A percentile compares a stretch with the other conserved stretches of the same genome.
Evolutionary conservation across 805 yeast genomes (phyloP).

Genomic region (Cyberlindnera bimundalis): DNA sequence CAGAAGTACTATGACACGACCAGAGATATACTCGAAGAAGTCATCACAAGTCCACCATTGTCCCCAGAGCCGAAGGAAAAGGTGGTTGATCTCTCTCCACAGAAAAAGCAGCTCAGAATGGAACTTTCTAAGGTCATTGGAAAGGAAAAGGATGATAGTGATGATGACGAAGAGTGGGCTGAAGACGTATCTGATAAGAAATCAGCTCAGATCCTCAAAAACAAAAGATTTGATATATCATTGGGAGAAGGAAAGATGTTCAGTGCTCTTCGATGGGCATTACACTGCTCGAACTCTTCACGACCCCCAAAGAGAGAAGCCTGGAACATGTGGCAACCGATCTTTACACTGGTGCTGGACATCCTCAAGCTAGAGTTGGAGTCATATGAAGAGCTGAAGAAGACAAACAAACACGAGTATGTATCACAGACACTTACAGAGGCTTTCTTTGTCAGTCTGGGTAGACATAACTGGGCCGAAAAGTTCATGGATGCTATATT

Average conservation of each 20-base stretch:
- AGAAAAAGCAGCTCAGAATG: constrained; percentile 18
- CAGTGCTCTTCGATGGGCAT: constrained; percentile 30
- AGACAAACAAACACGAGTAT: neutral
- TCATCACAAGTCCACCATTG: neutral
- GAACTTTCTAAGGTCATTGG: constrained; percentile 4
- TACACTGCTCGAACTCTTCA: constrained; percentile 26
- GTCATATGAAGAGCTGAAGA: constrained; percentile 1
- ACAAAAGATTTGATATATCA: constrained; percentile 26
- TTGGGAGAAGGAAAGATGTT: constrained; percentile 24
- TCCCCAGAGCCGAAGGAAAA: neutral
- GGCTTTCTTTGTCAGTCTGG: constrained; percentile 14
- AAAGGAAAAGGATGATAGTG: constrained; percentile 4
- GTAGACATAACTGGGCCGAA: constrained; percentile 10
- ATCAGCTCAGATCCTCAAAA: constrained; percentile 23
- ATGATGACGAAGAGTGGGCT: constrained; percentile 10
- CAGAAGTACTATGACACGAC: constrained; percentile 15
- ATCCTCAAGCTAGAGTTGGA: constrained; percentile 17
- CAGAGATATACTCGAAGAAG: neutral
- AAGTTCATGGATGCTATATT: constrained; percentile 17
- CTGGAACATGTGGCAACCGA: constrained; percentile 25
- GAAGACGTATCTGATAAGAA: constrained; percentile 16
- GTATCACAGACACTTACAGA: constrained; percentile 6
- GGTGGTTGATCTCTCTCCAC: constrained; percentile 21
- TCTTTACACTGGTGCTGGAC: constrained; percentile 19
- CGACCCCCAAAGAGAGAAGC: constrained; percentile 11